Evolutionary conservation across 768 basidiomycete genomes (phyloP), one percentile per base, ranked within the genome.

Genomic region (Auriscalpium vulgare): DNA sequence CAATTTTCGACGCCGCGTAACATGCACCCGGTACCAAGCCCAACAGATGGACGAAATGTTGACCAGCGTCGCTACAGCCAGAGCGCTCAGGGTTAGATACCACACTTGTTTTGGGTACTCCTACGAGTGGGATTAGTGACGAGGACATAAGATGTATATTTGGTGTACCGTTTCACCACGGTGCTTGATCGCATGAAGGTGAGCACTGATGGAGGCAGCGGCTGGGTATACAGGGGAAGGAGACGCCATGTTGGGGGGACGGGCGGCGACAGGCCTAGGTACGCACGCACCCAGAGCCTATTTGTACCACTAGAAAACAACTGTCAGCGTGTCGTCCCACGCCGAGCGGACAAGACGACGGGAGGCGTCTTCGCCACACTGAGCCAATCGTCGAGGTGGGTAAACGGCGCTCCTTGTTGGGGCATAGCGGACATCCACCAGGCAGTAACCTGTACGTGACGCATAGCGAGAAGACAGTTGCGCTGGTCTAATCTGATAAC

Each of bases 1-100:
- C 19, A 37, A n/a, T 37, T 21, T 17, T 11, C 45, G 34, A 10
- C 17, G 48, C 7, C 7, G 43, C 52, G 6, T 45, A 47, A 14
- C 40, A n/a, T 49, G 60, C 16, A 62, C 64, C 4, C 57, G 61
- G 19, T 53, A 51, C 45, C 56, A 58, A 5, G 60, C 59, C 64
- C 66, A 64, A 8, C 51, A 44, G 11, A 64, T 53, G 21, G 56
- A 64, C 36, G 29, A 45, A 4, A 55, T 19, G 54, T 67, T 64
- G 48, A 60, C 45, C 43, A 59, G 8, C 8, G 59, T 55, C 2
- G 58, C 64, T 14, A 60, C 48, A 5, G 43, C 64, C 8, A 65
- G 55, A n/a, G 61, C 43, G 51, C 56, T 48, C 5, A 57, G 40
- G 13, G 51, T 45, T n/a, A 61, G 51, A 52, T 61, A 61, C 62